Conservation (phyloP, 2,329 filamentous ascomycete genomes). For the Cordyceps cateniannulata region DNA sequence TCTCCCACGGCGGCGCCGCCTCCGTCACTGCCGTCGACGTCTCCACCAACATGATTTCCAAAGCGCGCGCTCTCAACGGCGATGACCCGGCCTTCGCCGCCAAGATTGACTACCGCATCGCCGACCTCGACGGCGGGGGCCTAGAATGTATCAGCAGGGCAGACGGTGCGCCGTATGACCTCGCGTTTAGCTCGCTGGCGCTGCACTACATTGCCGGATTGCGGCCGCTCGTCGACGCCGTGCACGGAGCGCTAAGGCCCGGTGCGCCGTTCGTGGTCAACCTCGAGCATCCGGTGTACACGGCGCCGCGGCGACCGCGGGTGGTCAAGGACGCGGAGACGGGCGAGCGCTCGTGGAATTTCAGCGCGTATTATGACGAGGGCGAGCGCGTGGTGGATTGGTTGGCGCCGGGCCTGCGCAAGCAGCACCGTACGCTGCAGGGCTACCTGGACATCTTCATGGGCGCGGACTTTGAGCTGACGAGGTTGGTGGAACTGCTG, state of each 20-base stretch:
- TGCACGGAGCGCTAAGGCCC: slow-evolving; percentile 26
- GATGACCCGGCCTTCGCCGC: slow-evolving; percentile 13
- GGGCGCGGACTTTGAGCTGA: slow-evolving; percentile 29
- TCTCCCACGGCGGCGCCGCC: slow-evolving; percentile 30
- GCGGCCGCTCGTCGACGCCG: slow-evolving; percentile 23
- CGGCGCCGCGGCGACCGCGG: slow-evolving; percentile 30
- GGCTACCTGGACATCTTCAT: slow-evolving; percentile 34
- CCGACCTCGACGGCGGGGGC: slow-evolving; percentile 24
- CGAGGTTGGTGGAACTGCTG: slow-evolving; percentile 33
- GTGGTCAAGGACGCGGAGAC: slow-evolving; percentile 24
- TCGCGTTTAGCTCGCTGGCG: slow-evolving; percentile 35
- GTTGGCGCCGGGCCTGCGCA: slow-evolving; percentile 35
- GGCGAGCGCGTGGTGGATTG: slow-evolving; percentile 34
- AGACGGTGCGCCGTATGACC: slow-evolving; percentile 25
- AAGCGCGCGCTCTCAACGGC: slow-evolving; percentile 24
- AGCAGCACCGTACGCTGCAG: slow-evolving; percentile 40
- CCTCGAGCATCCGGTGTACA: slow-evolving; percentile 41
- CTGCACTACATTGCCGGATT: slow-evolving; percentile 35
- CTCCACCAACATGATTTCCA: slow-evolving; percentile 37
- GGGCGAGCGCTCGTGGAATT: slow-evolving; percentile 32
- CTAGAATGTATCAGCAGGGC: too few species aligned
- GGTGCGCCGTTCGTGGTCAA: slow-evolving; percentile 36
- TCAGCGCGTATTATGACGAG: slow-evolving; percentile 36
- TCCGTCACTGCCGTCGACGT: slow-evolving; percentile 33
- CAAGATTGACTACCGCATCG: slow-evolving; percentile 25